phyloP scores from a whole-genome alignment of 768 basidiomycete species.

The Suillus brevipes region DNA sequence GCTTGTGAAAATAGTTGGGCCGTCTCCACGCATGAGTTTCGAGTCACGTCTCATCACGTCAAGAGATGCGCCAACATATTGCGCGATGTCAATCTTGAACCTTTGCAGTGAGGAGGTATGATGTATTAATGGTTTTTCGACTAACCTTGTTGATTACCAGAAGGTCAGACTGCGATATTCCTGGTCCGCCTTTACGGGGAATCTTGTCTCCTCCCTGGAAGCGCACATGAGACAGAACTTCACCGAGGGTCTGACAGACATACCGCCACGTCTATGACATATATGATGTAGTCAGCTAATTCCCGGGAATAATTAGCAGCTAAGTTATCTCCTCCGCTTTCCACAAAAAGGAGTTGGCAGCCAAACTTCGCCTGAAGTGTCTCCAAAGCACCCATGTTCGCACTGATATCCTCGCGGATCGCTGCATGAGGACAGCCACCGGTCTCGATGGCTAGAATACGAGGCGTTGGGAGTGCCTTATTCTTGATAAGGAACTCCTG shows the following conservation, averaged over 20 bases:
- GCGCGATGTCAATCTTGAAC: constrained; percentile 85
- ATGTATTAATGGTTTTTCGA: constrained; percentile 4
- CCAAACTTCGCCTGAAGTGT: constrained; percentile 88
- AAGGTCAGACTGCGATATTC: constrained; percentile 94
- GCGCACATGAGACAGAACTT: constrained; percentile 7
- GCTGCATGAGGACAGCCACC: constrained; percentile 98
- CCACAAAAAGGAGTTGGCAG: constrained; percentile 91
- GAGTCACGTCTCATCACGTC: constrained; percentile 94
- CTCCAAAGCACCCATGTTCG: constrained; percentile 95
- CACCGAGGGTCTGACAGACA: constrained; percentile 21
- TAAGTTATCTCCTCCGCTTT: constrained; percentile 95
- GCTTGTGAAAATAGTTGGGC: constrained; percentile 90
- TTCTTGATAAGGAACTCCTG: constrained; percentile 97
- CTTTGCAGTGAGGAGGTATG: neutral
- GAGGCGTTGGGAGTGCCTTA: constrained; percentile 77
- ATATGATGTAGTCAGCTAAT: constrained; percentile 96
- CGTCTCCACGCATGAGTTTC: constrained; percentile 90
- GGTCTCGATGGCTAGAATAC: constrained; percentile 96
- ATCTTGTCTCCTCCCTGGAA: constrained; percentile 94
- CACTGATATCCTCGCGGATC: constrained; percentile 96
- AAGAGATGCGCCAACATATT: constrained; percentile 88
- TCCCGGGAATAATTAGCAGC: constrained; percentile 97
- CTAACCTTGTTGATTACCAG: constrained; percentile 91
- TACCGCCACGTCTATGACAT: constrained; percentile 86
- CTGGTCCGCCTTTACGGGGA: constrained; percentile 96